Evolutionary conservation across 495 filamentous ascomycete genomes (phyloP), one percentile per base, ranked within the genome.

Genomic region (Xylaria flabelliformis): DNA sequence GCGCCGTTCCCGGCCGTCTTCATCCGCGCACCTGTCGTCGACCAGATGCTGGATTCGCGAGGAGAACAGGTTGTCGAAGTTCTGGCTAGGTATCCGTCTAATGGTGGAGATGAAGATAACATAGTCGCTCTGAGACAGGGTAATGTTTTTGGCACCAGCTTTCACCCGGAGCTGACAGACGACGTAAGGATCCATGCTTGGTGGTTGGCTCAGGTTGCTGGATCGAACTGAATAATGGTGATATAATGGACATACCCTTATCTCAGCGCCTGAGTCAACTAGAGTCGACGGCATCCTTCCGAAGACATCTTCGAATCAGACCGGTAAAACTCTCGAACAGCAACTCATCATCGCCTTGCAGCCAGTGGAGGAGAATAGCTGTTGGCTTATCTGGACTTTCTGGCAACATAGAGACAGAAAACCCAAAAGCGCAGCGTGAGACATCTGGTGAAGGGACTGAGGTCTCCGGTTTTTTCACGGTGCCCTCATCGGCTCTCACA

Each of bases 101-200:
- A 74, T n/a, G 75, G 69, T 55, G 61, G 41, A 53, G 74, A 39
- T 8, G 36, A 73, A 65, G 74, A 68, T 24, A 93, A 97, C 76
- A 94, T 99, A 58, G 89, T 99, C 61, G 96, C 96, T 9, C 93
- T 99, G 56, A 86, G 88, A 70, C 95, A 98, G 82, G 93, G 93
- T 15, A 98, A 98, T 83, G 93, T 97, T 1, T 94, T 99, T 72
- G 97, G 94, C 7, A 98, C 94, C 8, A 97, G 94, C 78, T 99
- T 98, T 78, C 97, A 99, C 77, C 96, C 97, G 0, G 97, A 99
- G 80, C 81, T 99, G 77, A 99, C 95, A 29, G 90, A 89, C 29
- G 96, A 99, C 80, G 84, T 88, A 70, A 86, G 96, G 75, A 98
- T 98, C 75, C 96, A 99, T 82, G 82, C 89, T 4, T 99, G 96